phyloP scores from a whole-genome alignment of 2,329 filamentous ascomycete species.

The Teratosphaeria epicoccoides region DNA sequence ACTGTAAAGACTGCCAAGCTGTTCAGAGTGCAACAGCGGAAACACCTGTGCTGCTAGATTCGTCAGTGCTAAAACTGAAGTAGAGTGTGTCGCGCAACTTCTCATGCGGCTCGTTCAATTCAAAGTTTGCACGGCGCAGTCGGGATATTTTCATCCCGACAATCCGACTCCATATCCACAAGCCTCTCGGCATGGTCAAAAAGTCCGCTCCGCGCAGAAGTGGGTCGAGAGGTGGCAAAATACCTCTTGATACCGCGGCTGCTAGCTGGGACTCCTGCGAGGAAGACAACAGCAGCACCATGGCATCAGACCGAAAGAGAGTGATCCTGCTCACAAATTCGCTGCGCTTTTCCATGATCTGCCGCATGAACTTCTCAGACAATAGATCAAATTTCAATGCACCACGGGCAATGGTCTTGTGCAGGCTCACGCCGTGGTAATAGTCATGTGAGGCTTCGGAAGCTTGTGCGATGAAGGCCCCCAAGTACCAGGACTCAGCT shows the following conservation, averaged over 20 bases:
- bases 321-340: neutral
- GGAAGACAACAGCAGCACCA: neutral
- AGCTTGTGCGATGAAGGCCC: neutral
- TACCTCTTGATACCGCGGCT: neutral
- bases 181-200: neutral
- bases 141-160: neutral
- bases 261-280: neutral
- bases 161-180: constrained; percentile 1
- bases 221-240: neutral
- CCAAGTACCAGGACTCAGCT: neutral
- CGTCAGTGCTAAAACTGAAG: neutral
- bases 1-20: neutral
- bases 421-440: neutral
- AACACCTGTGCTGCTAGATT: neutral
- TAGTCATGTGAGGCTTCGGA: neutral
- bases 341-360: neutral
- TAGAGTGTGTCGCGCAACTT: neutral
- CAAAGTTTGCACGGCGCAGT: neutral
- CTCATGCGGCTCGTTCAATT: constrained; percentile 1
- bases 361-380: neutral
- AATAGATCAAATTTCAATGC: neutral
- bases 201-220: neutral
- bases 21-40: neutral
- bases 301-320: neutral
- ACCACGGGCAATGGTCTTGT: neutral